Evolutionary conservation across 164 flowering plant genomes (phyloP).

Genomic region (Malania oleifera): DNA sequence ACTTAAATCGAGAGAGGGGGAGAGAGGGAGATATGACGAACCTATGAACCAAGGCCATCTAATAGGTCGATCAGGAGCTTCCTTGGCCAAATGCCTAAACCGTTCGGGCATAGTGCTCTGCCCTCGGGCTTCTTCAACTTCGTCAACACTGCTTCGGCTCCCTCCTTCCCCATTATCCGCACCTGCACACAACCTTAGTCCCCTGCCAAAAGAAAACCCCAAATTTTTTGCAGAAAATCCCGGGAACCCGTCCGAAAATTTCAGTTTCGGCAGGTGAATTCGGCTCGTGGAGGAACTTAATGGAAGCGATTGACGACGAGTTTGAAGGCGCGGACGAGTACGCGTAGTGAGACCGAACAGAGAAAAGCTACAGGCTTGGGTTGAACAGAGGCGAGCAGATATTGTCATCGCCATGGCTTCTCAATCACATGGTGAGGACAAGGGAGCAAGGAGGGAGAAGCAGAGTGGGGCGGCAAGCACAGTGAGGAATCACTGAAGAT

Average conservation of each 20-base stretch:
- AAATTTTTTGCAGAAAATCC: not conserved
- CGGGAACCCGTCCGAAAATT: not conserved
- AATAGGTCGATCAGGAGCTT: not conserved
- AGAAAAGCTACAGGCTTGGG: too few relatives aligned
- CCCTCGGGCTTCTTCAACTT: not conserved
- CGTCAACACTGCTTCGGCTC: not conserved
- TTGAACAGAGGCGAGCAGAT: too few relatives aligned
- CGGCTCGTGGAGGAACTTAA: not conserved
- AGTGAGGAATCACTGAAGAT: too few relatives aligned
- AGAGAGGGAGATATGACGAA: not conserved
- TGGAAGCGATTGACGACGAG: too few relatives aligned
- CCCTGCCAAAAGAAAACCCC: not conserved
- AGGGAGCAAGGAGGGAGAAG: too few relatives aligned
- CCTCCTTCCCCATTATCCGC: not conserved
- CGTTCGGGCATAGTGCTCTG: slow-evolving; percentile 3
- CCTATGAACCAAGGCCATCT: not conserved
- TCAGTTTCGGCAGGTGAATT: not conserved
- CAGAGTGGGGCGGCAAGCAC: too few relatives aligned
- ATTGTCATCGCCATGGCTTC: too few relatives aligned
- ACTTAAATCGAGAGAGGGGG: not conserved
- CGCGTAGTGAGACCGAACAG: too few relatives aligned
- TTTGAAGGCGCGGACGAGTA: too few relatives aligned
- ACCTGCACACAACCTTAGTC: not conserved
- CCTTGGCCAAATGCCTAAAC: not conserved
- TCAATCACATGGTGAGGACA: too few relatives aligned